These are phyloP conservation scores for Glycine latifolia DNA, from an alignment of 306 rosid species.

Conservation along the genomic window DNA sequence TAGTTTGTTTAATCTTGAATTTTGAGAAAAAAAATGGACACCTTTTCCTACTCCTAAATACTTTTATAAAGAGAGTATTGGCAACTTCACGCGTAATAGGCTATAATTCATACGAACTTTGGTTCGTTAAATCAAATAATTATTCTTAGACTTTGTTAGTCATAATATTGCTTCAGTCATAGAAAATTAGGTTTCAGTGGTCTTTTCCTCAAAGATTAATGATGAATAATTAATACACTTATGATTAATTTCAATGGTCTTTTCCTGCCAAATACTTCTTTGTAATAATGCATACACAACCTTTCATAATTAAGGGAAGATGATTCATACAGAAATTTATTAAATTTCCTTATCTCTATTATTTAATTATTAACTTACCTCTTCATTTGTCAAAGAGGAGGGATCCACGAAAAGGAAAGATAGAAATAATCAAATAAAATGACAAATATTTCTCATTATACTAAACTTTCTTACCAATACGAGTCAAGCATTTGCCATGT, in stretches of 20 bases:
- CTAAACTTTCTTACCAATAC: not conserved
- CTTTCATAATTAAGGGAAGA: not conserved
- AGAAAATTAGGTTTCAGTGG: not conserved
- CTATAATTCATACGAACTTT: not conserved
- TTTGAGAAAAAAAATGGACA: not conserved
- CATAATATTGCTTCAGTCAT: not conserved
- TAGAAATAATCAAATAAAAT: not conserved
- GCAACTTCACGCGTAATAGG: not conserved
- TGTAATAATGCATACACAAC: not conserved
- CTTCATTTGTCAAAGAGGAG: not conserved
- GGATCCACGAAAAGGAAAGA: conserved; percentile 4
- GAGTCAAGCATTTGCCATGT: not conserved
- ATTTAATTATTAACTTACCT: not conserved
- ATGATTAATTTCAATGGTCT: not conserved
- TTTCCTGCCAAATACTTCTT: not conserved
- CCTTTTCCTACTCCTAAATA: not conserved
- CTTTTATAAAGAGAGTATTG: not conserved
- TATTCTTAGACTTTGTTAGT: not conserved
- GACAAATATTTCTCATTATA: not conserved
- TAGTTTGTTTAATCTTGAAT: not conserved
- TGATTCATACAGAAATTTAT: not conserved
- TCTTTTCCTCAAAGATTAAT: not conserved
- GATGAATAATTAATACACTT: conserved; percentile 6
- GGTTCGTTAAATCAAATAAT: not conserved
- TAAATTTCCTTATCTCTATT: not conserved